Evolutionary conservation across 495 filamentous ascomycete species (phyloP).

Genomic region (Penicillium taxi): DNA sequence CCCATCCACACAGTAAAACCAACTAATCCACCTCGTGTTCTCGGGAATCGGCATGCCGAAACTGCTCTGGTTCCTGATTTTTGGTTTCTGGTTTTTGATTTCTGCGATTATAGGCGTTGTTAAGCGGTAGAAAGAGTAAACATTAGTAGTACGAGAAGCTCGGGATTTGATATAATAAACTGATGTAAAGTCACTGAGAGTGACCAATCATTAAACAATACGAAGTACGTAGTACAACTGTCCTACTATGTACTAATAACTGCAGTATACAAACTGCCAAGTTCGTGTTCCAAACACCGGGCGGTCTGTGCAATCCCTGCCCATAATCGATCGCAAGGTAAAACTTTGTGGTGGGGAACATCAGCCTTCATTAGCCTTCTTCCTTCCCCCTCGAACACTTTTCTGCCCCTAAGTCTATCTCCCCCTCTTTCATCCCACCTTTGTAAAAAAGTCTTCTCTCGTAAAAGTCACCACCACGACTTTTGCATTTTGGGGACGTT

Average conservation of each 20-base stretch:
- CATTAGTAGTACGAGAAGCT: no score
- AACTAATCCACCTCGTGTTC: constrained; percentile 8
- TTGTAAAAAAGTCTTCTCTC: constrained; percentile 2
- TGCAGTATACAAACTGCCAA: no score
- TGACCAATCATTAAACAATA: no score
- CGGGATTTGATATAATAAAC: no score
- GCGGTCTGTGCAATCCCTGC: constrained; percentile 17
- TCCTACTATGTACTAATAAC: no score
- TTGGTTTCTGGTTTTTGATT: background rate
- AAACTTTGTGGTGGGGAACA: constrained; percentile 22
- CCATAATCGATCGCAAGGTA: constrained; percentile 18
- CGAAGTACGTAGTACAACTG: no score
- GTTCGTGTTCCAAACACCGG: no score
- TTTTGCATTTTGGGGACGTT: constrained; percentile 17
- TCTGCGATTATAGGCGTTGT: no score
- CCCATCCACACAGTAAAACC: constrained; percentile 3
- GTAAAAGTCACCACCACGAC: constrained; percentile 9
- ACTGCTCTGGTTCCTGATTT: background rate
- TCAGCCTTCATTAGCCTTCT: constrained; percentile 10
- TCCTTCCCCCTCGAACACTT: constrained; percentile 16
- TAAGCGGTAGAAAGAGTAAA: no score
- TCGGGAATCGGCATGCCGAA: background rate
- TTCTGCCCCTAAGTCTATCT: constrained; percentile 2
- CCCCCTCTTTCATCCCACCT: background rate
- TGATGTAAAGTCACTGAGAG: no score